Evolutionary conservation across 2,329 filamentous ascomycete species (phyloP).

Genomic region (Ophiostoma quercus): DNA sequence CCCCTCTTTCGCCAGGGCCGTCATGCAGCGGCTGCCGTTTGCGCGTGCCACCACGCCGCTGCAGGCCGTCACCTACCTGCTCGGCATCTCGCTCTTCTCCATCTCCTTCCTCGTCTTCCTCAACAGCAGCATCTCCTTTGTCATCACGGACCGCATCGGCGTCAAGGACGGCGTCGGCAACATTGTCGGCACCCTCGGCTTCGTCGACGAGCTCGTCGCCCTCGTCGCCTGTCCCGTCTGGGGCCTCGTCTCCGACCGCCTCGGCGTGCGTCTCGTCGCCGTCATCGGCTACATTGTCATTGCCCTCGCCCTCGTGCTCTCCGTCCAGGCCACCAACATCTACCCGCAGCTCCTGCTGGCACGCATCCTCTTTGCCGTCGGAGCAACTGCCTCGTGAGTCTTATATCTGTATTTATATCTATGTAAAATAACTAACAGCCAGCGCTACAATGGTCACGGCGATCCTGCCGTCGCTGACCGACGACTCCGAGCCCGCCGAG

Average conservation of each 20-base stretch:
- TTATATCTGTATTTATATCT: too few relatives aligned
- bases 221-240: conserved; percentile 74
- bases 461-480: conserved; percentile 69
- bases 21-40: conserved; percentile 52
- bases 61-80: conserved; percentile 68
- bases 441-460: conserved; percentile 93
- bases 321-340: conserved; percentile 80
- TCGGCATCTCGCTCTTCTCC: conserved; percentile 77
- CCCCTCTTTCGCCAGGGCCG: conserved; percentile 17
- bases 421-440: too few relatives aligned
- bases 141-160: conserved; percentile 76
- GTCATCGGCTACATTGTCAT: conserved; percentile 79
- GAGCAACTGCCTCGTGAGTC: conserved; percentile 76
- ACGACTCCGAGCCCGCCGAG: conserved; percentile 44
- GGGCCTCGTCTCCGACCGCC: conserved; percentile 70
- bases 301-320: conserved; percentile 67
- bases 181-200: conserved; percentile 77
- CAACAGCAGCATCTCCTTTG: conserved; percentile 77
- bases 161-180: conserved; percentile 68
- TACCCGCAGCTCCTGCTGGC: conserved; percentile 85
- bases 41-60: conserved; percentile 53
- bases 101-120: conserved; percentile 88
- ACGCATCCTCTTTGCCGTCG: conserved; percentile 80
- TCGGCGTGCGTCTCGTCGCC: conserved; percentile 67
- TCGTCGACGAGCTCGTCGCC: conserved; percentile 77